Base-by-base conservation (phyloP, 2,329 filamentous ascomycete species). In the Zasmidium citrigriseum region DNA sequence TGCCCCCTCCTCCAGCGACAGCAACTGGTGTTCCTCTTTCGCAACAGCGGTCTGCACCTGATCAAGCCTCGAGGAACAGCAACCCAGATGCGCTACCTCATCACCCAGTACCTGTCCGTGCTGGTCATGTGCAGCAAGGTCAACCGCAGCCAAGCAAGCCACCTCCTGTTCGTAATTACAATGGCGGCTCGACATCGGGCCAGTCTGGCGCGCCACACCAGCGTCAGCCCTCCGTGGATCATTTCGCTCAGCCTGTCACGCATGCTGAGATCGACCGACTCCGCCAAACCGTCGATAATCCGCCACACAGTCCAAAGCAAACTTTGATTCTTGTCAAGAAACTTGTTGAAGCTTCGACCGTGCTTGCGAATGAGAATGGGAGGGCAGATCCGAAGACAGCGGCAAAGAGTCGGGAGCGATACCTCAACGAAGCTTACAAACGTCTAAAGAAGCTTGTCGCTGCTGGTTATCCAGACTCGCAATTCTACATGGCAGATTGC, bases 401-500 rank as follows among this genome's bases (percentile, higher is more conserved):
- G 34, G 80, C 79, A 61, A 87, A 84, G 71, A 86, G 84, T 61
- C 88, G 91, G 25, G 93, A 98, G 67, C 88, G 88, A 57, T 98
- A 93, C 72, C 80, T 93, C 16, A 78, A 88, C 64, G 95, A 98
- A 70, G 91, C 91, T 0, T 86, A 95, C 72, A 98, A 97, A 75
- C 86, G 93, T 22, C 79, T 98, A 46, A 97, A 97, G 79, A 97
- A 96, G 73, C 82, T 98, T 10, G 86, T 88, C 7, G 83, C 83
- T 52, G 81, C 80, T 12, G 87, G 89, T 60, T 90, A 93, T 68
- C 77, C 86, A 0, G 92, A 96, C 9, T 93, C 93, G 25, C 96
- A 96, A 86, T 99, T 99, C 76, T 91, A 91, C 67, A 77, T 96
- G 53, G 95, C 93, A 20, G 95, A 98, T 73, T 91, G 89, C 70